Evolutionary conservation across 148 eudicot species (phyloP).

Genomic region (Suaeda aralocaspica): DNA sequence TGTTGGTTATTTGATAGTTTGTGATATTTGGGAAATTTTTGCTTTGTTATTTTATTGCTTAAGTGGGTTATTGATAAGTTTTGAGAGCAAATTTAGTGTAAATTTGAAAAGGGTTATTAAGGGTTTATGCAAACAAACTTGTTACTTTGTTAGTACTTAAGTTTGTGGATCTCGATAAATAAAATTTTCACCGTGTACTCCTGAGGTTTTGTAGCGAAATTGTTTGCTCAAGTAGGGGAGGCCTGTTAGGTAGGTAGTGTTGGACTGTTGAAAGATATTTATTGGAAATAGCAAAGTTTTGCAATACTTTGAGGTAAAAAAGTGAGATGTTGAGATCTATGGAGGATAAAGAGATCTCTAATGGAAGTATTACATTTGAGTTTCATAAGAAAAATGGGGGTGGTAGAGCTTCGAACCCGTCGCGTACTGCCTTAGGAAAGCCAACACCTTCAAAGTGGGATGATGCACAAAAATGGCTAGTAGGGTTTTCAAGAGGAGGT

Average conservation of each 20-base stretch:
- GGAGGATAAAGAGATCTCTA: conserved; percentile 73
- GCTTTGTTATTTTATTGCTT: background rate
- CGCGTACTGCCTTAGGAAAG: conserved; percentile 73
- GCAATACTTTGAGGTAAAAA: background rate
- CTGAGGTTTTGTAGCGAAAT: too few relatives aligned
- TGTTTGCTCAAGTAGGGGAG: background rate
- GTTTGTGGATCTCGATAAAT: conserved; percentile 19
- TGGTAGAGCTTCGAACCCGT: conserved; percentile 33
- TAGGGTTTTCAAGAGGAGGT: conserved; percentile 71
- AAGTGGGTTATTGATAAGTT: background rate
- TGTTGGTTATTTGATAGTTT: background rate
- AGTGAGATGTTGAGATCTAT: conserved; percentile 57
- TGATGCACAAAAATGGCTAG: conserved; percentile 99
- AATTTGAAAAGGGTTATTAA: conserved; percentile 7
- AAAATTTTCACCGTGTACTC: background rate
- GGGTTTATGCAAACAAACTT: background rate
- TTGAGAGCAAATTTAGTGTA: background rate
- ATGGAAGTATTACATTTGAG: conserved; percentile 52
- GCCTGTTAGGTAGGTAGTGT: conserved; percentile 1
- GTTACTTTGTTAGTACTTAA: background rate
- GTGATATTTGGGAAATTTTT: conserved; percentile 18
- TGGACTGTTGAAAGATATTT: too few relatives aligned
- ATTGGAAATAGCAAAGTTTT: background rate
- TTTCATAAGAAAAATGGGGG: conserved; percentile 63
- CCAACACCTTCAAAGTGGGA: conserved; percentile 98